Evolutionary conservation across 2,329 filamentous ascomycete genomes (phyloP), one percentile per base, ranked within the genome.

Genomic region (Diplodia mutila): DNA sequence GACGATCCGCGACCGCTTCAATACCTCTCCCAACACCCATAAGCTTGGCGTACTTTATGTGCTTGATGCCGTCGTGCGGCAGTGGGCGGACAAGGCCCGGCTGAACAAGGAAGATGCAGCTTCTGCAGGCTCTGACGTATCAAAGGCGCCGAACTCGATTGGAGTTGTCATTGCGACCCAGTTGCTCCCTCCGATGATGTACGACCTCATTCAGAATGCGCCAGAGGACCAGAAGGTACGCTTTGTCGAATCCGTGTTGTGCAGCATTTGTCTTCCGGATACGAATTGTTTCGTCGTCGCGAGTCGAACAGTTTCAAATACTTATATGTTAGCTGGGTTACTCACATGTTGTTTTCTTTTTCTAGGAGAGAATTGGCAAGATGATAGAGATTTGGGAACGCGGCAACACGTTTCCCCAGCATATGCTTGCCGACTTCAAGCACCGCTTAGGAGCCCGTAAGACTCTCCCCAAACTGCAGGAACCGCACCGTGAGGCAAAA

Each of bases 41-140:
- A 99, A 99, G 84, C 87, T 99, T 81, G 95, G 95, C 83, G 94
- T 97, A 78, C 90, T 99, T 83, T 99, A 99, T 90, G 94, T 98
- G 83, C 92, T 99, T 94, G 95, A 99, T 87, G 97, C 94, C 85
- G 94, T 99, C 87, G 94, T 94, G 80, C 93, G 95, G 82, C 94
- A 96, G 85, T 99, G 95, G 94, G 89, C 97, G 85, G 94, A 98
- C 80, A 91, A 93, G 82, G 94, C 95, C 76, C 95, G 94, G 82
- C 87, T 90, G 76, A 87, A 91, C 73, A 92, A 91, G 75, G 94
- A 98, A 72, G 77, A 80, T 79, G 86, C 89, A 80, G 93, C 94
- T 72, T 88, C 90, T 72, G 92, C 97, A 82, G 95, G 95, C 78
- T 66, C 52, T 66, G 65, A 67, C n/a, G 42, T 59, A 5, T 51